Evolutionary conservation across 225 moss, liverwort and hornwort genomes (phyloP), one percentile per base, ranked within the genome.

Genomic region (Ulota crispa): DNA sequence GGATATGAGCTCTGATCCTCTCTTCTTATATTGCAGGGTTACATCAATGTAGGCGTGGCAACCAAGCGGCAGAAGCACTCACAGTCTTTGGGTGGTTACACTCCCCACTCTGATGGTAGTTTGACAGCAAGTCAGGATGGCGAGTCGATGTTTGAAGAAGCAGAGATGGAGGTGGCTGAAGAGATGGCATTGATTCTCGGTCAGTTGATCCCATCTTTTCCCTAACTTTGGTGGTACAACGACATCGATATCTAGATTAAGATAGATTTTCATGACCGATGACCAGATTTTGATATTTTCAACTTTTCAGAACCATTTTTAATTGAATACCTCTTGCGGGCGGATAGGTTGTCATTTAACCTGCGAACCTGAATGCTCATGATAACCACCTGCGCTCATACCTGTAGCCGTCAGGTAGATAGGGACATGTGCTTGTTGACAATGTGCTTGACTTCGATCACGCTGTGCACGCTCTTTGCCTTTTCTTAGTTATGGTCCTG

Each of bases 91-190:
- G 85, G 64, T 82, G 85, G 34, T 19, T 78, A 83, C 72, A 78
- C 68, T 78, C 56, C 70, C 47, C 86, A 60, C 34, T 79, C 66
- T 81, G 77, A 54, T 80, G 81, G 81, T 59, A 88, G 87, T 85
- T 60, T 81, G 83, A 74, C 80, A 67, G 89, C 70, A 62, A 81
- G 88, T 86, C 86, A 92, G 59, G 81, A 83, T 76, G 79, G 77
- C n/a, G 87, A 89, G 9, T 79, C 81, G 10, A 80, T 85, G 77
- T 91, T 91, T 73, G 91, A 89, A 81, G 91, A 85, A 80, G 89
- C 87, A 69, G 91, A 91, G 77, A 89, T 89, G 91, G 89, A 89
- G 61, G 89, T 85, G 26, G 91, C 91, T 23, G 89, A 89, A 87
- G 91, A 91, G 76, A 81, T 91, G 83, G 91, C 91, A 15, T 85